Percentiles rank a stretch among this genome's conserved stretches.
Conservation (phyloP, 352 stramenopile species). For the Plasmopara viticola region DNA sequence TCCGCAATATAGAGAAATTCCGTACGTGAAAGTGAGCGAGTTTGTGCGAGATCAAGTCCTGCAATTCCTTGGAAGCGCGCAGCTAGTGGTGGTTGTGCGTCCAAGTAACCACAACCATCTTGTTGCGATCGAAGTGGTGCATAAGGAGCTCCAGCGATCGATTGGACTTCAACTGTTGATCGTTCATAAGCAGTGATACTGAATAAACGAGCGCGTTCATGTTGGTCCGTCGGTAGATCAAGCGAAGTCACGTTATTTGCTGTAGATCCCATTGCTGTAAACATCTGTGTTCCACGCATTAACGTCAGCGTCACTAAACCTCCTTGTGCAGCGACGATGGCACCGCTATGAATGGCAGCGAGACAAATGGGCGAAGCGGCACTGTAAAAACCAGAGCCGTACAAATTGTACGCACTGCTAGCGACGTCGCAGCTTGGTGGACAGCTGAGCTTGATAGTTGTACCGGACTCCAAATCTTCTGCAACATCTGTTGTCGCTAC, state of each 20-base stretch:
- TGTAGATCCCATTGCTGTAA: constrained; percentile 26
- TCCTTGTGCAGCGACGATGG: constrained; percentile 33
- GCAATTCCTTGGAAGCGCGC: constrained; percentile 55
- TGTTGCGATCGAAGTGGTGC: constrained; percentile 72
- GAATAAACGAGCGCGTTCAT: constrained; percentile 49
- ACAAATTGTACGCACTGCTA: constrained; percentile 26
- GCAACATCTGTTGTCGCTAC: constrained; percentile 28
- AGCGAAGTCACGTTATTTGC: constrained; percentile 57
- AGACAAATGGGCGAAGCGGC: constrained; percentile 87
- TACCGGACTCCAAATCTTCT: constrained; percentile 87
- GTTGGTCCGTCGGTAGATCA: constrained; percentile 24
- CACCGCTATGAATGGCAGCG: constrained; percentile 87
- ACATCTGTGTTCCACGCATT: constrained; percentile 30
- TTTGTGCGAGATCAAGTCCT: constrained; percentile 20
- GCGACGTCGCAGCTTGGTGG: constrained; percentile 41
- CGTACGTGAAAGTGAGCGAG: constrained; percentile 36
- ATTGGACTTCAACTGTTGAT: constrained; percentile 80
- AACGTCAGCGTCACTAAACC: constrained; percentile 76
- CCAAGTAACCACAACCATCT: constrained; percentile 78
- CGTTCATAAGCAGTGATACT: constrained; percentile 39
- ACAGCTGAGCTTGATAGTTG: constrained; percentile 81
- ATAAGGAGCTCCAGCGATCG: constrained; percentile 85
- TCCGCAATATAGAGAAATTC: constrained; percentile 88
- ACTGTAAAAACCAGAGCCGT: constrained; percentile 75
- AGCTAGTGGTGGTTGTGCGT: constrained; percentile 80